phyloP scores from a whole-genome alignment of 2,329 filamentous ascomycete species.

The Dactylellina drechsleri region DNA sequence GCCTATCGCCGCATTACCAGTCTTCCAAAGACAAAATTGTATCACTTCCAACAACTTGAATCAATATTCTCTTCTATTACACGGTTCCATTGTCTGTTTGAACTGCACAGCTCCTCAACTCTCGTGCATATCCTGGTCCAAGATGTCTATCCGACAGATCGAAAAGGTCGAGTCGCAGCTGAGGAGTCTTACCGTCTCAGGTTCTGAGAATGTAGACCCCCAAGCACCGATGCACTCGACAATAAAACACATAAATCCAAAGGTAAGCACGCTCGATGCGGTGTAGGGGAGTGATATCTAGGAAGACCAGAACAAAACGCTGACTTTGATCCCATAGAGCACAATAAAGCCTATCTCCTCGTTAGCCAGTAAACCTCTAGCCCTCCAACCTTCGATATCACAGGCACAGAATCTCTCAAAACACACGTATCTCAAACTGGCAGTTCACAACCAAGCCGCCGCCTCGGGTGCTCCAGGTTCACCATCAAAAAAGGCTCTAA shows the following conservation, averaged over 20 bases:
- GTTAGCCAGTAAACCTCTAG: conserved; percentile 58
- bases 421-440: conserved; percentile 58
- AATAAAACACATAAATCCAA: conserved; percentile 53
- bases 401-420: conserved; percentile 54
- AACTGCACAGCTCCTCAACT: too few relatives aligned
- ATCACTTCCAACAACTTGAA: not conserved
- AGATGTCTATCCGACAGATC: conserved; percentile 58
- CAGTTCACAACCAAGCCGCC: conserved; percentile 58
- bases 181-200: conserved; percentile 53
- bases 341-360: conserved; percentile 50
- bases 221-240: conserved; percentile 45
- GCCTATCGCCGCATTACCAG: not conserved
- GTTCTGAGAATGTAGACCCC: conserved; percentile 57
- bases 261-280: conserved; percentile 12
- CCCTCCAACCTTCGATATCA: conserved; percentile 56
- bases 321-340: conserved; percentile 40
- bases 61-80: not conserved
- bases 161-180: conserved; percentile 56
- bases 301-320: conserved; percentile 5
- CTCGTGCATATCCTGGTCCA: conserved; percentile 1
- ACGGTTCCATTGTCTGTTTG: too few relatives aligned
- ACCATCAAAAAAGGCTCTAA: conserved; percentile 40
- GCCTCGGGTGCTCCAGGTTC: conserved; percentile 31
- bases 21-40: conserved; percentile 1
- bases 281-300: not conserved